Evolutionary conservation across 768 basidiomycete species (phyloP).

Genomic region (Brasilioporus rufonigricans): DNA sequence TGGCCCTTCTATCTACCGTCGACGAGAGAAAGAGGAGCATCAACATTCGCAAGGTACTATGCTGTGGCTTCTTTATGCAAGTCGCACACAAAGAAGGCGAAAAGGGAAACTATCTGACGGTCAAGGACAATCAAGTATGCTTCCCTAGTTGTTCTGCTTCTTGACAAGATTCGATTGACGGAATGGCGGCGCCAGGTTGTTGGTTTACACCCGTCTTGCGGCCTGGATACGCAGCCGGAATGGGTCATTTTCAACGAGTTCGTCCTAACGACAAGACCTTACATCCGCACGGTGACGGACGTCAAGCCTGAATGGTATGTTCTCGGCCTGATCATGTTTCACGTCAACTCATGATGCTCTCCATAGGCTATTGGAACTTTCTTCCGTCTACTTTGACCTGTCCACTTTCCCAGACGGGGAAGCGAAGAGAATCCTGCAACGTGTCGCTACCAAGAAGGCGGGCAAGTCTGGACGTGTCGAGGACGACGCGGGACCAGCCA

Average conservation of each 20-base stretch:
- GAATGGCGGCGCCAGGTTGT: conserved; percentile 13
- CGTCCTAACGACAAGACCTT: conserved; percentile 83
- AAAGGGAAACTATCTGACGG: conserved; percentile 82
- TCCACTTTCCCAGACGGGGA: conserved; percentile 63
- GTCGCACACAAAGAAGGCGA: conserved; percentile 93
- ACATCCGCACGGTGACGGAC: conserved; percentile 90
- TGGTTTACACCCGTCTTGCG: conserved; percentile 73
- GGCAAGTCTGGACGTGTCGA: conserved; percentile 35
- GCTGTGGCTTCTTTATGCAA: conserved; percentile 98
- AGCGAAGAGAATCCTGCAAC: conserved; percentile 62
- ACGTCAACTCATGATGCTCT: neutral
- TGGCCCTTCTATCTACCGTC: conserved; percentile 65
- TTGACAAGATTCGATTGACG: neutral
- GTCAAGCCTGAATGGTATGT: conserved; percentile 82
- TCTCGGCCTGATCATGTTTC: neutral
- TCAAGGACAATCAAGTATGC: conserved; percentile 90
- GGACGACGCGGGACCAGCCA: neutral
- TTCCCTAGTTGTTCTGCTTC: neutral
- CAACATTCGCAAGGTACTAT: conserved; percentile 79
- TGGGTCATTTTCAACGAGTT: conserved; percentile 97
- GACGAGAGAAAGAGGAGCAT: conserved; percentile 71
- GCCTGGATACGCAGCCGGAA: conserved; percentile 82
- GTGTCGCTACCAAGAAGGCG: conserved; percentile 50
- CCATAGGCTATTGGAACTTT: conserved; percentile 60
- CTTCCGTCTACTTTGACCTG: conserved; percentile 68